phyloP scores from a whole-genome alignment of 2,329 filamentous ascomycete genomes.

The Fusarium dlaminii region DNA sequence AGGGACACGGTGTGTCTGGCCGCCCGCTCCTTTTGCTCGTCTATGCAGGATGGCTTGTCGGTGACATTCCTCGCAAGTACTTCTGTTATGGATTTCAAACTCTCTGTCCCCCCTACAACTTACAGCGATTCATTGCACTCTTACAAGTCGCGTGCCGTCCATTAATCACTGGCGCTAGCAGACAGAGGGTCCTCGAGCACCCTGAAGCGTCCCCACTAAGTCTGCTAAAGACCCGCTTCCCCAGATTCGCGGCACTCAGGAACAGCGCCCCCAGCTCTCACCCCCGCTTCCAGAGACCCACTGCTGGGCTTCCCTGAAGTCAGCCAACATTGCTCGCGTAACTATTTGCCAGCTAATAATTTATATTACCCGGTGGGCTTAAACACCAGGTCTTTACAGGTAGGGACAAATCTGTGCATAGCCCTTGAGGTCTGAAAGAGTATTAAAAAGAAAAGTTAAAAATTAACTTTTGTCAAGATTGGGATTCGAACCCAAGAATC shows the following conservation, averaged over 20 bases:
- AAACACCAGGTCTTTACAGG: no score
- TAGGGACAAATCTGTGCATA: not conserved
- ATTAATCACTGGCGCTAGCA: conserved; percentile 18
- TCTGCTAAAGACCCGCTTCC: conserved; percentile 30
- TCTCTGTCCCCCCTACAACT: not conserved
- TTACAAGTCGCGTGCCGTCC: conserved; percentile 17
- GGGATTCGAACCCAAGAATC: conserved; percentile 17
- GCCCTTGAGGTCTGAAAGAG: rapidly evolving
- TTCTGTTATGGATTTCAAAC: not conserved
- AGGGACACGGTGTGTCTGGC: not conserved
- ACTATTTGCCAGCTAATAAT: not conserved
- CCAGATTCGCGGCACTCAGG: conserved; percentile 32
- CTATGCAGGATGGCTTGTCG: not conserved
- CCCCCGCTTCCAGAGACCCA: conserved; percentile 19
- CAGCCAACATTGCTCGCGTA: not conserved
- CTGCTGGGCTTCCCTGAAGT: not conserved
- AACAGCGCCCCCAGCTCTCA: conserved; percentile 1
- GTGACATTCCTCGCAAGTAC: not conserved
- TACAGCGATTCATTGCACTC: conserved; percentile 7
- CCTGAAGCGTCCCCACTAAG: conserved; percentile 27
- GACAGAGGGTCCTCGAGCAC: not conserved
- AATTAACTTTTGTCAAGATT: not conserved
- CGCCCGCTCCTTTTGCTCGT: not conserved
- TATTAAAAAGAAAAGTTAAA: rapidly evolving
- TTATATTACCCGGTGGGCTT: not conserved